These are phyloP conservation scores for Marasmius sp. DNA, from an alignment of 1,284 basidiomycete species.

Conservation along the genomic window DNA sequence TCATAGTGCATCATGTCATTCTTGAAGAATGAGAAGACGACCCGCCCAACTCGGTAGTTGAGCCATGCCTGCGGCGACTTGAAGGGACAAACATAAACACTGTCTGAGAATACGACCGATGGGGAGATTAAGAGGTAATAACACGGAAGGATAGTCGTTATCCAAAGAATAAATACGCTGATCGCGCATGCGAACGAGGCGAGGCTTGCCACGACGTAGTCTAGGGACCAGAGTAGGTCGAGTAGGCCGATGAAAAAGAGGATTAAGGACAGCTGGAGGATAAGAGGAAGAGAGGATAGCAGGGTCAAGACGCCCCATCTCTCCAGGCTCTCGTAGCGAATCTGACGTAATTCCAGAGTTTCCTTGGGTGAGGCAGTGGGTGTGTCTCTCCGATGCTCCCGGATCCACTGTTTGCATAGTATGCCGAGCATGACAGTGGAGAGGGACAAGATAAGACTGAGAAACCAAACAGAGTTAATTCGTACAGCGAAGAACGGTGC, in stretches of 20 bases:
- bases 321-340: constrained; percentile 24
- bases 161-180: constrained; percentile 13
- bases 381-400: constrained; percentile 17
- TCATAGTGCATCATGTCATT: neutral
- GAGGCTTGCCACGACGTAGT: constrained; percentile 20
- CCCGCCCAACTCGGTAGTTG: constrained; percentile 2
- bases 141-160: constrained; percentile 21
- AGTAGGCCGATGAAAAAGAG: constrained; percentile 19
- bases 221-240: constrained; percentile 22
- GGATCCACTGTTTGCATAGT: constrained; percentile 23
- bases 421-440: constrained; percentile 21
- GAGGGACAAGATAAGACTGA: constrained; percentile 20
- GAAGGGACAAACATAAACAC: constrained; percentile 18
- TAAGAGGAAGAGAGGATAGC: constrained; percentile 24
- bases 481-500: constrained; percentile 6
- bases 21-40: neutral
- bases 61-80: constrained; percentile 27
- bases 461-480: constrained; percentile 22
- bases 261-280: constrained; percentile 26
- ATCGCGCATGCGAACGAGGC: constrained; percentile 16
- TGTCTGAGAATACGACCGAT: neutral
- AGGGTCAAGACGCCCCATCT: constrained; percentile 25
- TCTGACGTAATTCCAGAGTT: constrained; percentile 19
- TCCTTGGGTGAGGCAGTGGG: constrained; percentile 7
- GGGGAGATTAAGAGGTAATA: constrained; percentile 11